A percentile compares a stretch with the other conserved stretches of the same genome.
These are phyloP conservation scores for Dactylis glomerata DNA, from an alignment of 176 grass and related monocot genomes.

Conservation along the genomic window DNA sequence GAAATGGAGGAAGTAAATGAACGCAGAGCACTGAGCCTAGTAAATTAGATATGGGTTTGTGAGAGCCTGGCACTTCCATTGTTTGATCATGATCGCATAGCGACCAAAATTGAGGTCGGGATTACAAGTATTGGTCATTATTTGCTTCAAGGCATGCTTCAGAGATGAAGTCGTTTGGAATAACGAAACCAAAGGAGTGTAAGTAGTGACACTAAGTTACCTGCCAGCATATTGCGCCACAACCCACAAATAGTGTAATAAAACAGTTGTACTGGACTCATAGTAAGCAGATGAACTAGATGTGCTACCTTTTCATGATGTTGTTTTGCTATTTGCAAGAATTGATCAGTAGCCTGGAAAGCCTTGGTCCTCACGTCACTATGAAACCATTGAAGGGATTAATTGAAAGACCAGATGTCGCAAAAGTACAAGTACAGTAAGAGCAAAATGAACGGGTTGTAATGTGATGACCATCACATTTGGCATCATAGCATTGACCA, in stretches of 20 bases:
- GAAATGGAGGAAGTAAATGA: not conserved
- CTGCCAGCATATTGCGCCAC: not conserved
- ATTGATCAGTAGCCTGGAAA: conserved; percentile 95
- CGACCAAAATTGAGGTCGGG: not conserved
- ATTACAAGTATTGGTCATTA: not conserved
- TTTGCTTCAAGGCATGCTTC: not conserved
- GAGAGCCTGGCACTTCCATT: not conserved
- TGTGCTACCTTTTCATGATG: conserved; percentile 82
- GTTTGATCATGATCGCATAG: not conserved
- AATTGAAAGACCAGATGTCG: conserved; percentile 13
- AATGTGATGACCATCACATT: not conserved
- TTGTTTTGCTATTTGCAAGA: conserved; percentile 80
- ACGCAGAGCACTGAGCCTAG: not conserved
- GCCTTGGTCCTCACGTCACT: conserved; percentile 98
- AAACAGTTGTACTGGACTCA: conserved; percentile 1
- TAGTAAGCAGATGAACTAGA: conserved; percentile 26
- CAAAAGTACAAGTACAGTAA: not conserved
- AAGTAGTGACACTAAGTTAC: not conserved
- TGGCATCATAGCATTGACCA: not conserved
- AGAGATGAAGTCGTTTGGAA: not conserved
- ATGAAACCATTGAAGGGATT: conserved; percentile 19
- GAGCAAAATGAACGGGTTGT: not conserved
- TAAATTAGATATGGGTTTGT: not conserved
- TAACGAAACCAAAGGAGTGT: not conserved
- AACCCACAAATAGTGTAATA: not conserved